Base-by-base conservation (phyloP, 768 basidiomycete species). In the Crepidotus variabilis region DNA sequence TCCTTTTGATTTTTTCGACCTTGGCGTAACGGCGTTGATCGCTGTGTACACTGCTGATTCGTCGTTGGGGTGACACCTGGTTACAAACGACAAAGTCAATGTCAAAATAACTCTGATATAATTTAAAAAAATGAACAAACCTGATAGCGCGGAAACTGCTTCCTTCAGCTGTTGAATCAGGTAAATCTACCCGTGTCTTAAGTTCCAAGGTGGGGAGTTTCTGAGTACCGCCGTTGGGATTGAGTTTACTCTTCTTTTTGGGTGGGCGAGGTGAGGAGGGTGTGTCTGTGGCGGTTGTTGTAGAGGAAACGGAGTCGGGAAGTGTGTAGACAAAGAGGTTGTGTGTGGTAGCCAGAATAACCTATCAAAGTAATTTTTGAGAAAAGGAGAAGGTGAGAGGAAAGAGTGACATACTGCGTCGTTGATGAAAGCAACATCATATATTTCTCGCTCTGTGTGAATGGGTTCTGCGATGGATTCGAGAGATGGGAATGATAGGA, bases 381-480 rank as follows among this genome's bases (percentile, higher is more conserved):
- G 10, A 28, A n/a, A 20, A 13, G 32, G 14, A 46, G 18, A 46
- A 1, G 22, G 52, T 2, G 33, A 47, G 21, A 34, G 46, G 18
- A 28, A 39, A 13, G 47, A 33, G n/a, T 13, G 11, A 59, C 57
- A 28, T 24, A 91, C 91, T 20, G 78, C 82, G 10, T 79, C 77
- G 4, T 77, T 71, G 23, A 88, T 87, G 75, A 97, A 90, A 6
- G 91, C 80, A 16, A 83, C 85, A 64, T 96, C 94, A 57, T 92
- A 96, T 47, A 98, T 85, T 69, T 97, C 94, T 47, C 86, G 87
- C 11, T 82, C 81, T 14, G 83, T 75, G 46, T 85, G 74, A 45
- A 91, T 74, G 3, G 83, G 67, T 20, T 69, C 68, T 14, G 75
- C 79, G 21, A 73, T 71, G 9, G 79, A 82, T 32, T 67, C 63